These are phyloP conservation scores for Brettanomyces naardenensis DNA, from an alignment of 805 yeast genomes.

Conservation along the genomic window DNA sequence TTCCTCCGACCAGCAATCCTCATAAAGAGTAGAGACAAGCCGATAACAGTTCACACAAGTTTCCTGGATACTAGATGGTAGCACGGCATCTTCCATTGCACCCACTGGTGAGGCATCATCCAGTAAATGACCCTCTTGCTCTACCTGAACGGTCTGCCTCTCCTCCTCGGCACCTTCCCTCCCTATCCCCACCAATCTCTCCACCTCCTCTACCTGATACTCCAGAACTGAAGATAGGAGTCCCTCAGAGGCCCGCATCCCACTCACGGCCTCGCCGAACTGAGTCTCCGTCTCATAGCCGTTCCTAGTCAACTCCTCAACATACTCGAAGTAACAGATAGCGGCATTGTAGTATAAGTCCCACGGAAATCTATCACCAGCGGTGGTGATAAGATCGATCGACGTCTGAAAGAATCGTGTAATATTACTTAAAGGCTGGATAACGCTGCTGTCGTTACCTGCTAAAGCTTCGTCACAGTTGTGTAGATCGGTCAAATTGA, in stretches of 20 bases:
- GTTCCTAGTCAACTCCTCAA: constrained; percentile 29
- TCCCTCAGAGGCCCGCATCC: constrained; percentile 14
- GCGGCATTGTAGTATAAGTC: constrained; percentile 42
- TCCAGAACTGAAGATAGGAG: constrained; percentile 24
- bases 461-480: constrained; percentile 26
- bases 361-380: constrained; percentile 19
- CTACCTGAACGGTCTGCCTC: not conserved
- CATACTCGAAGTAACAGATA: constrained; percentile 37
- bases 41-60: constrained; percentile 21
- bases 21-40: constrained; percentile 20
- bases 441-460: constrained; percentile 23
- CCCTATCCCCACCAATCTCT: not conserved
- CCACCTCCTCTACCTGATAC: constrained; percentile 9
- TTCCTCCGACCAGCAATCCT: constrained; percentile 11
- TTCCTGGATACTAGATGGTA: constrained; percentile 18
- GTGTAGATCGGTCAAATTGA: constrained; percentile 26
- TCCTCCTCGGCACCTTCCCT: not conserved
- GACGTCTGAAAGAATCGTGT: constrained; percentile 33
- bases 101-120: no score
- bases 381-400: constrained; percentile 16
- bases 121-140: no score
- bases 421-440: constrained; percentile 31
- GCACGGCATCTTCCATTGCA: constrained; percentile 9
- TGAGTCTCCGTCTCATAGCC: constrained; percentile 2
- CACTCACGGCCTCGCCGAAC: constrained; percentile 11